Base-by-base conservation (phyloP, 2,329 filamentous ascomycete genomes). In the Thelonectria olida region DNA sequence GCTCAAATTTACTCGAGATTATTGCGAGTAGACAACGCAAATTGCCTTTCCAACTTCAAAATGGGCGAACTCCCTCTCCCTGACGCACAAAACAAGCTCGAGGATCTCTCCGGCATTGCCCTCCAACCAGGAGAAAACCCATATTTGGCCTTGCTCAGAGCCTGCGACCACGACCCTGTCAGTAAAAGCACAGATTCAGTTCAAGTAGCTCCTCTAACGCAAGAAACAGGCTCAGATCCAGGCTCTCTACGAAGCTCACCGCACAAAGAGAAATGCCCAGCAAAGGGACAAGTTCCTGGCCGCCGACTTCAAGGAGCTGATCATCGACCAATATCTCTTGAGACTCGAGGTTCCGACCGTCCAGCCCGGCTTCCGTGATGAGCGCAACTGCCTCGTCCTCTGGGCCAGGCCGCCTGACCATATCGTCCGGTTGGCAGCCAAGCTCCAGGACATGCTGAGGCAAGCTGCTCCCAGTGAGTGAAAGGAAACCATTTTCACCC, bases 391-490 rank as follows among this genome's bases (percentile, higher is more conserved):
- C 73, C 82, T 97, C 10, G 92, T 93, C 1, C 89, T 97, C 73
- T 97, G 93, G 93, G 92, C 92, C 4, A 84, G 94, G 7, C 95
- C 95, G 15, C 91, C 94, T 1, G 78, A 86, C 45, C 87, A 90
- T 67, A 82, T 97, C 17, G 82, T 90, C 45, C 79, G 84, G 19
- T 78, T 98, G 60, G 87, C 95, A 3, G 77, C 80, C 2, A 84
- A 85, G 58, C 79, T 97, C 27, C 95, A 97, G 76, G 76, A 83
- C 50, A 84, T 87, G 70, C 80, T 96, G 48, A 81, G 82, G 58
- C 78, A 82, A 19, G 84, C 87, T 19, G 89, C 90, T 13, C 91
- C 92, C 34, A 85, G 93, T 96, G 80, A 75, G 89, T 81, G 7
- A 41, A n/a, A 23, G n/a, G 0, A 12, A n/a, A n/a, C 42, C 13